Conservation (phyloP, 768 basidiomycete genomes). For the Tricholoma matsutake region DNA sequence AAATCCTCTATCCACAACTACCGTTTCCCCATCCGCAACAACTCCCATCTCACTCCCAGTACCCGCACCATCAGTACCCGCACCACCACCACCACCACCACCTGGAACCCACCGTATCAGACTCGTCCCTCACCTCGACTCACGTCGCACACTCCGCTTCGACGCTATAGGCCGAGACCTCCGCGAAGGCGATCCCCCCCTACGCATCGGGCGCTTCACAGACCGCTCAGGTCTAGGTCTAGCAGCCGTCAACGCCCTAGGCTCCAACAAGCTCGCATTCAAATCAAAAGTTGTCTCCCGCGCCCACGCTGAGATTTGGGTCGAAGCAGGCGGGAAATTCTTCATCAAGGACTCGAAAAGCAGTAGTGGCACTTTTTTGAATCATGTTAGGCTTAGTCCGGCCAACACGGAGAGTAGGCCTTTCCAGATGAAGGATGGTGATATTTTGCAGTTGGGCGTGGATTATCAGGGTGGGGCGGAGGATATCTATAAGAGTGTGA, state of each 20-base stretch:
- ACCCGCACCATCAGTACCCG: conserved; percentile 1
- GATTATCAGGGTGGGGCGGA: conserved; percentile 98
- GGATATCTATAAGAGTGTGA: conserved; percentile 96
- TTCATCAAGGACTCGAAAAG: conserved; percentile 89
- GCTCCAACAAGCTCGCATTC: conserved; percentile 88
- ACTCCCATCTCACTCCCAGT: no score
- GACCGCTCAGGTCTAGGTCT: conserved; percentile 73
- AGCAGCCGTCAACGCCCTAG: conserved; percentile 62
- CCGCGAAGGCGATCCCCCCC: conserved; percentile 57
- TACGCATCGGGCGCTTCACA: conserved; percentile 94
- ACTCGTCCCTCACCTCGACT: conserved; percentile 93
- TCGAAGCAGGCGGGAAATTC: conserved; percentile 65
- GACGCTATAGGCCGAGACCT: conserved; percentile 91
- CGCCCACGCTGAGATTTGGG: conserved; percentile 94
- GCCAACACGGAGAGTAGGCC: conserved; percentile 81
- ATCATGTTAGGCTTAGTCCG: conserved; percentile 84
- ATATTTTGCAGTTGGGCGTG: conserved; percentile 91
- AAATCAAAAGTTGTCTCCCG: conserved; percentile 93
- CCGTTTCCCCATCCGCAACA: conserved; percentile 1
- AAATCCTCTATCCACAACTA: not conserved
- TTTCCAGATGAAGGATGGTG: conserved; percentile 84
- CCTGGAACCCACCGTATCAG: conserved; percentile 66
- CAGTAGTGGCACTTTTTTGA: conserved; percentile 91
- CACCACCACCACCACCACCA: conserved; percentile 3
- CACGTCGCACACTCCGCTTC: conserved; percentile 83